These are phyloP conservation scores for Sergeia podlipaevii DNA, from an alignment of 208 protist genomes.

Conservation along the genomic window DNA sequence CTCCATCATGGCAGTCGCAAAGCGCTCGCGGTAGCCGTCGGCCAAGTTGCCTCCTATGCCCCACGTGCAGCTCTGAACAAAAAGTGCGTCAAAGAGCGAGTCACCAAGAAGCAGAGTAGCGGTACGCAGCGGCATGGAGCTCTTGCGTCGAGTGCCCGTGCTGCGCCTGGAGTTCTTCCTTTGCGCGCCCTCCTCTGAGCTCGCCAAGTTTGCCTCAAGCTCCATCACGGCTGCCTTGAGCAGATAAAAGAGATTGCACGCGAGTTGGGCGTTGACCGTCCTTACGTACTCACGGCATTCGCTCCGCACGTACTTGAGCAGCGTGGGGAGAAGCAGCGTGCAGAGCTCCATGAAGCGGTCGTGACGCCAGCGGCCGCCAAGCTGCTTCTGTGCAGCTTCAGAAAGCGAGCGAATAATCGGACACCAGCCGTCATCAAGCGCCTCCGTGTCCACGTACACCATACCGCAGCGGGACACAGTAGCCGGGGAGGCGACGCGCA, in stretches of 20 bases:
- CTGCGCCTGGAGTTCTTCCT: constrained; percentile 12
- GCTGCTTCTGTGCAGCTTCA: constrained; percentile 23
- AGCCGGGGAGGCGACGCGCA: constrained; percentile 96
- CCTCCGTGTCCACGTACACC: constrained; percentile 94
- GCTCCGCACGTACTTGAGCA: constrained; percentile 73
- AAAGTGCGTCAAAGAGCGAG: constrained; percentile 80
- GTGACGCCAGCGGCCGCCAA: constrained; percentile 52
- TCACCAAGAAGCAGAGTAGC: constrained; percentile 48
- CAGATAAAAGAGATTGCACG: constrained; percentile 79
- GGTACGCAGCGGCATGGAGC: constrained; percentile 32
- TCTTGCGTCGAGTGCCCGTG: constrained; percentile 19
- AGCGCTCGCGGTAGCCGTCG: constrained; percentile 73
- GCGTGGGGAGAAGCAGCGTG: constrained; percentile 42
- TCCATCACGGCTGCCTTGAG: constrained; percentile 54
- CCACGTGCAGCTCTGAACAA: constrained; percentile 95
- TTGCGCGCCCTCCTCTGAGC: constrained; percentile 31
- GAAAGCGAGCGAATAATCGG: constrained; percentile 61
- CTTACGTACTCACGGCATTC: constrained; percentile 86
- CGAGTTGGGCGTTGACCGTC: constrained; percentile 86
- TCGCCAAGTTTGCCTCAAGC: constrained; percentile 16
- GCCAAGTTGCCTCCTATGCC: constrained; percentile 92
- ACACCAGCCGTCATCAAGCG: constrained; percentile 80
- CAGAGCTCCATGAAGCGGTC: constrained; percentile 82
- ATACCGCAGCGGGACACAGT: constrained; percentile 98
- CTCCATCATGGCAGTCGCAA: constrained; percentile 68